phyloP scores from a whole-genome alignment of 1,284 basidiomycete genomes.

The Boletus hoseneyae region DNA sequence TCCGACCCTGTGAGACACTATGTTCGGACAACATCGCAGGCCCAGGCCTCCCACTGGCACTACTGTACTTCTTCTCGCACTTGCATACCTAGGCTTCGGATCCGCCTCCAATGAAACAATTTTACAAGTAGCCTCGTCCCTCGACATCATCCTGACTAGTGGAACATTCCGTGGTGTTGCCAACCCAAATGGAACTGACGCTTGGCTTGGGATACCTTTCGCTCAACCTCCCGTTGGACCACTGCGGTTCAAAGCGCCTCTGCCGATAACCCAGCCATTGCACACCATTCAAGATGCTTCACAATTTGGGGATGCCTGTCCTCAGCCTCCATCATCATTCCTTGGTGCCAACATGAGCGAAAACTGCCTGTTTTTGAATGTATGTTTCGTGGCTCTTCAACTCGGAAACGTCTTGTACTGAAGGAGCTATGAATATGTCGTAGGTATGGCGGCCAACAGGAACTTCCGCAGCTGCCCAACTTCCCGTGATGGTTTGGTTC shows the following conservation, averaged over 20 bases:
- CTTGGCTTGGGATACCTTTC: constrained; percentile 65
- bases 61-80: neutral
- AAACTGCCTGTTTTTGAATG: constrained; percentile 44
- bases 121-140: neutral
- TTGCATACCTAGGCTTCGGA: constrained; percentile 3
- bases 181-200: constrained; percentile 42
- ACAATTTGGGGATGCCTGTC: constrained; percentile 55
- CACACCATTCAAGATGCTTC: constrained; percentile 41
- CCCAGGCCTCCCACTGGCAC: no score
- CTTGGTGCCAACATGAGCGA: constrained; percentile 50
- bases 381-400: neutral
- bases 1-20: neutral
- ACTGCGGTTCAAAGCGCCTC: constrained; percentile 59
- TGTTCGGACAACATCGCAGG: neutral
- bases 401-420: neutral
- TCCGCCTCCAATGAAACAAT: neutral
- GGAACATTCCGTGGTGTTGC: constrained; percentile 47
- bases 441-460: constrained; percentile 23
- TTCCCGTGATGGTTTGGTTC: constrained; percentile 25
- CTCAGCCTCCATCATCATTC: constrained; percentile 40
- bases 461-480: constrained; percentile 1
- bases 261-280: constrained; percentile 41
- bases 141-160: constrained; percentile 31
- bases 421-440: neutral
- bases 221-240: constrained; percentile 55